phyloP scores from a whole-genome alignment of 2,329 filamentous ascomycete species.

The Botrytis fabae region DNA sequence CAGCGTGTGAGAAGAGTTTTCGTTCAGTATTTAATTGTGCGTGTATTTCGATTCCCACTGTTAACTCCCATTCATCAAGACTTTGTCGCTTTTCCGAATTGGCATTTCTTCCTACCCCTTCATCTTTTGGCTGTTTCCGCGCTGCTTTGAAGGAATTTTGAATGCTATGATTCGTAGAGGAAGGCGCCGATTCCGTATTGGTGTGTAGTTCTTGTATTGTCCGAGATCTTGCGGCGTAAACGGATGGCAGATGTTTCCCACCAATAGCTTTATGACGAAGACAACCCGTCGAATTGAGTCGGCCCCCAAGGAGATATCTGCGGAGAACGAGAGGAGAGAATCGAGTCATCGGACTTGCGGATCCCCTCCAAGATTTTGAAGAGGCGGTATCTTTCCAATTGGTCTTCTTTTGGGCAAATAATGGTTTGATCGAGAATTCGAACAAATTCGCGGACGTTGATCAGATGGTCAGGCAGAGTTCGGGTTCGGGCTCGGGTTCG shows the following conservation, averaged over 20 bases:
- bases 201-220: constrained; percentile 27
- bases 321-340: constrained; percentile 35
- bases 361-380: not conserved
- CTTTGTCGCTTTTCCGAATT: constrained; percentile 48
- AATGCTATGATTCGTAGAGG: constrained; percentile 3
- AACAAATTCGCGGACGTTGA: not conserved
- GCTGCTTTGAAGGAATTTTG: constrained; percentile 47
- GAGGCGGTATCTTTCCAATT: not conserved
- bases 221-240: constrained; percentile 28
- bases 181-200: constrained; percentile 20
- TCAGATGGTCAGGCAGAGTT: constrained; percentile 21
- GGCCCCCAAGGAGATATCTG: constrained; percentile 39
- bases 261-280: constrained; percentile 27
- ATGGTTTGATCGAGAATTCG: not conserved
- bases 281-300: constrained; percentile 35
- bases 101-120: constrained; percentile 55
- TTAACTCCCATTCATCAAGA: constrained; percentile 76
- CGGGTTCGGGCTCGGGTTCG: not conserved
- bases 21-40: constrained; percentile 86
- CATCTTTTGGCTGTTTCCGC: constrained; percentile 71
- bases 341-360: constrained; percentile 34
- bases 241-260: constrained; percentile 17
- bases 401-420: not conserved
- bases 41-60: constrained; percentile 95
- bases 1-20: constrained; percentile 84